Evolutionary conservation across 2,329 filamentous ascomycete species (phyloP).

Genomic region (Colletotrichum sp.): DNA sequence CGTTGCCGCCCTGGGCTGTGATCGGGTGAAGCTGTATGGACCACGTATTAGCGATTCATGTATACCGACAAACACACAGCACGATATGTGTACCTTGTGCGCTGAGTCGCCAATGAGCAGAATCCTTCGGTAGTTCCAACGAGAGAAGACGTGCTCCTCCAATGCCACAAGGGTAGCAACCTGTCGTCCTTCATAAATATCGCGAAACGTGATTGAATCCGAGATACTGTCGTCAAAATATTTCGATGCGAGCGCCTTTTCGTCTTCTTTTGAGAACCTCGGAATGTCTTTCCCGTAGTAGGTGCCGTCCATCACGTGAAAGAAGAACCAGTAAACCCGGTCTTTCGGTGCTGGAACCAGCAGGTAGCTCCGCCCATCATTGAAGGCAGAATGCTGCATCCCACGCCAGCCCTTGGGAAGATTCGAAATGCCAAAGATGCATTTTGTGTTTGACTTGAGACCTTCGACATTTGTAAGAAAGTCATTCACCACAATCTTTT

Average conservation of each 20-base stretch:
- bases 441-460: slow-evolving; percentile 17
- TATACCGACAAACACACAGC: neutral
- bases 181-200: slow-evolving; percentile 30
- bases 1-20: slow-evolving; percentile 26
- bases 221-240: slow-evolving; percentile 24
- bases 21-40: slow-evolving; percentile 24
- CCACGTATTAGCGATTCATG: neutral
- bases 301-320: slow-evolving; percentile 29
- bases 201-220: slow-evolving; percentile 28
- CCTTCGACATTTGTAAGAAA: neutral
- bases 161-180: slow-evolving; percentile 26
- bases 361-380: neutral
- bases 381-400: neutral
- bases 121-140: slow-evolving; percentile 42
- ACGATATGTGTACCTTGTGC: slow-evolving; percentile 37
- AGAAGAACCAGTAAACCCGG: slow-evolving; percentile 40
- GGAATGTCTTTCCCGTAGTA: slow-evolving; percentile 34
- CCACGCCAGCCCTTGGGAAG: slow-evolving; percentile 1
- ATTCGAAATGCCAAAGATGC: slow-evolving; percentile 42
- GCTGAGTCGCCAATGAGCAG: slow-evolving; percentile 44
- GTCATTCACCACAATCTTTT: too few species aligned
- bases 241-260: slow-evolving; percentile 27
- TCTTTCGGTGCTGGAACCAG: slow-evolving; percentile 22
- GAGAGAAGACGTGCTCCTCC: slow-evolving; percentile 36
- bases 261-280: slow-evolving; percentile 34